Base-by-base conservation (phyloP, 176 grass and related monocot species). In the Urochloa ruziziensis region DNA sequence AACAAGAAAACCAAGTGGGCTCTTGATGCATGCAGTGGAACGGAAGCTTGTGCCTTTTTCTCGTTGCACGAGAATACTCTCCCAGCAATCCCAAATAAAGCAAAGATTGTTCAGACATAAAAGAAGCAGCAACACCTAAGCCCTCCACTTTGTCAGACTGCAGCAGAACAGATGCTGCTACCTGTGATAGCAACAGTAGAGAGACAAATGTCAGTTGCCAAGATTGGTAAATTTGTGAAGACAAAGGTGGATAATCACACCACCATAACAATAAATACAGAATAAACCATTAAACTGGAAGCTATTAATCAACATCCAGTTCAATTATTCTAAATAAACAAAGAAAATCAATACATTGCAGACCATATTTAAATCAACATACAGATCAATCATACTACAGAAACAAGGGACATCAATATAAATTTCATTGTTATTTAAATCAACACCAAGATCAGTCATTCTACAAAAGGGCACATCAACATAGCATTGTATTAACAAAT, bases 81-180 rank as follows among this genome's bases (percentile, higher is more conserved):
- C 80, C 92, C 74, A 89, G 73, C 77, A 91, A 91, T 78, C 29
- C 84, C 65, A 94, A 89, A 59, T 82, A 89, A 72, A 79, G 84
- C 61, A 47, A 71, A 54, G 29, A 63, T 84, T 82, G 76, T 89
- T 86, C 89, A 87, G 86, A 91, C 89, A 91, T 91, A 70, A 91
- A 94, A 82, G 72, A 94, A 84, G 29, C 89, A 87, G 56, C 59
- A 48, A 81, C 70, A 57, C 86, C 73, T 49, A 49, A 77, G 30
- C 60, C 44, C 86, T 84, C 89, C 84, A 84, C 89, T 82, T 89
- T 87, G 72, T 24, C 71, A 58, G 64, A 86, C 70, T 67, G 73
- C 23, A 67, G 78, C 66, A 80, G 19, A 77, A 53, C 35, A 76
- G 53, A 70, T 64, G 23, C 74, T 84, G 84, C 67, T 58, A 36